A percentile compares a stretch with the other conserved stretches of the same genome.
Conservation (phyloP, 192 early-diverging fungal genomes). For the Coemansia sp. region DNA sequence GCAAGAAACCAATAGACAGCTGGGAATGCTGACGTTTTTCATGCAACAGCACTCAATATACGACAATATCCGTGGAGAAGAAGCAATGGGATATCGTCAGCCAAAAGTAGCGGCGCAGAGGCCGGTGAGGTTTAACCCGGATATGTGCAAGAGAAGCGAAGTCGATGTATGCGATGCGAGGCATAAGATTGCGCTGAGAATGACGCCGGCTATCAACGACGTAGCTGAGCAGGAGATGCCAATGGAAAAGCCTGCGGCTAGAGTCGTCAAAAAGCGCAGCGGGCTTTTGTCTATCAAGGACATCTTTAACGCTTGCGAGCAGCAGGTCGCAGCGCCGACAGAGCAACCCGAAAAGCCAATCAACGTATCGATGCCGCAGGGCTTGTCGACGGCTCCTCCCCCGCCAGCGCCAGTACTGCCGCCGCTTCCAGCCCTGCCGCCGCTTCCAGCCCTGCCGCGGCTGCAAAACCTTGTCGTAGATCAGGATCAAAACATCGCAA, state of each 20-base stretch:
- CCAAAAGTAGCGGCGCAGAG: slow-evolving; percentile 5
- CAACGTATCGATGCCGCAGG: not conserved
- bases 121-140: slow-evolving; percentile 27
- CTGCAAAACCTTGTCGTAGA: too few species aligned
- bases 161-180: not conserved
- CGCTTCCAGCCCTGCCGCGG: not conserved
- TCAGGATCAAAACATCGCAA: not conserved
- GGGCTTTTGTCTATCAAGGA: slow-evolving; percentile 9
- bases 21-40: slow-evolving; percentile 21
- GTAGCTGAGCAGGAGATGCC: not conserved
- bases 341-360: not conserved
- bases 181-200: not conserved
- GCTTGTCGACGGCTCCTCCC: not conserved
- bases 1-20: slow-evolving; percentile 31
- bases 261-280: slow-evolving; percentile 3
- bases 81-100: not conserved
- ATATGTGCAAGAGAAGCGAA: not conserved
- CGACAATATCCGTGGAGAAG: not conserved
- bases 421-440: not conserved
- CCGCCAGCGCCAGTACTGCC: slow-evolving; percentile 1
- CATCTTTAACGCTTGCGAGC: not conserved
- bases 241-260: not conserved
- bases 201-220: not conserved
- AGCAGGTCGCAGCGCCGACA: slow-evolving; percentile 1
- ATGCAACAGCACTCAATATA: slow-evolving; percentile 15